These are phyloP conservation scores for Apiospora marii DNA, from an alignment of 2,329 filamentous ascomycete genomes.

Conservation along the genomic window DNA sequence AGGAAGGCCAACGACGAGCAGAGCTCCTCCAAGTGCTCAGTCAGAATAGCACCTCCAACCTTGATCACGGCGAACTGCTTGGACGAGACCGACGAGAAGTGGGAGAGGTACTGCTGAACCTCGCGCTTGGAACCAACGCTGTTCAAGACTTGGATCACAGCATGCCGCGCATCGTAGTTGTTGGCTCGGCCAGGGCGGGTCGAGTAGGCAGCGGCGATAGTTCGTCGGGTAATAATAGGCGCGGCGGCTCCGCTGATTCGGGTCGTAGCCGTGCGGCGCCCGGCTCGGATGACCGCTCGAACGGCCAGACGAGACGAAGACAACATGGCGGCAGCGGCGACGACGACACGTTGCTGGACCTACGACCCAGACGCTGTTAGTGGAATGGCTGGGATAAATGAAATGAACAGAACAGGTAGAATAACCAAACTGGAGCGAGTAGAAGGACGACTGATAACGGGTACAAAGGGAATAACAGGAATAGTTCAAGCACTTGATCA, in stretches of 20 bases:
- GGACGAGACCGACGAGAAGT: constrained; percentile 95
- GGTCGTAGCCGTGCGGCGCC: constrained; percentile 39
- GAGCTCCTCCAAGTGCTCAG: constrained; percentile 90
- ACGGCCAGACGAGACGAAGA: constrained; percentile 37
- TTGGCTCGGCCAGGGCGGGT: constrained; percentile 12
- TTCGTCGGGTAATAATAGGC: constrained; percentile 3
- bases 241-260: constrained; percentile 26
- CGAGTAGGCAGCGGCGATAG: constrained; percentile 20
- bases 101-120: constrained; percentile 95
- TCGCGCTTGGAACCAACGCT: constrained; percentile 97
- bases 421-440: neutral
- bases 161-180: constrained; percentile 74
- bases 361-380: neutral
- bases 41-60: constrained; percentile 94
- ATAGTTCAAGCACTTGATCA: neutral
- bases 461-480: neutral
- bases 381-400: neutral
- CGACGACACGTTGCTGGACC: neutral
- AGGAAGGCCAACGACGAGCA: constrained; percentile 90
- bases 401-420: neutral
- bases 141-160: constrained; percentile 89
- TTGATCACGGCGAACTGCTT: constrained; percentile 99
- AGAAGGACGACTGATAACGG: neutral
- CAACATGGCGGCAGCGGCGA: constrained; percentile 4
- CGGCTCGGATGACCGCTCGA: constrained; percentile 41